Base-by-base conservation (phyloP, 2,329 filamentous ascomycete species). In the Botrytis byssoidea region DNA sequence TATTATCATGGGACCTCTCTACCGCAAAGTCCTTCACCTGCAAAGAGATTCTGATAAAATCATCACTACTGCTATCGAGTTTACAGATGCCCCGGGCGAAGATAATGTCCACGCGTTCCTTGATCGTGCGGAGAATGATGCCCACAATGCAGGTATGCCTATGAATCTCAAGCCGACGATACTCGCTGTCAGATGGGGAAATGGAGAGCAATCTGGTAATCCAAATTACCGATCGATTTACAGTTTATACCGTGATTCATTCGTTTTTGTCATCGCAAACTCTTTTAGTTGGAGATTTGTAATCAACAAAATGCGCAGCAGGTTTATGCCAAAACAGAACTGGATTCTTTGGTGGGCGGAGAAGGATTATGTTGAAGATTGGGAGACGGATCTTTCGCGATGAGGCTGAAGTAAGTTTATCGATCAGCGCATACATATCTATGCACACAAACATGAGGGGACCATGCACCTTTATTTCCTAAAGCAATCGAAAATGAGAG, bases 341-440 rank as follows among this genome's bases (percentile, higher is more conserved):
- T 69, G 66, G 66, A 69, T 51, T 3, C 25, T 69, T 20, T 42
- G 48, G 66, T 69, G 66, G 66, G 42, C 20, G n/a, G 37, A 69
- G n/a, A 57, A 57, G 37, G 35, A 20, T 22, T 51, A 22, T 37
- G 48, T 44, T 29, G 25, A 9, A 14, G n/a, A 69, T 42, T 3
- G 40, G 25, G 6, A 69, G 18, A 20, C 7, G 18, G 51, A 32
- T 14, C 1, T 25, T 29, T 4, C 12, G 22, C 2, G 18, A 57
- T 69, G 4, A 14, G 22, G 18, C 25, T 29, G 7, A 1, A 32
- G n/a, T 6, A 68, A 32, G 3, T 1, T n/a, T n/a, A 18, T 37
- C 7, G 16, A 29, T 10, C 42, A 37, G 25, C 40, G 66, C 35
- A 42, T 68, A 37, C 37, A 51, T 6, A 9, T 61, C 22, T 63